These are phyloP conservation scores for Gracilaria vermiculophylla DNA, from an alignment of 23 red algal species.

Conservation along the genomic window DNA sequence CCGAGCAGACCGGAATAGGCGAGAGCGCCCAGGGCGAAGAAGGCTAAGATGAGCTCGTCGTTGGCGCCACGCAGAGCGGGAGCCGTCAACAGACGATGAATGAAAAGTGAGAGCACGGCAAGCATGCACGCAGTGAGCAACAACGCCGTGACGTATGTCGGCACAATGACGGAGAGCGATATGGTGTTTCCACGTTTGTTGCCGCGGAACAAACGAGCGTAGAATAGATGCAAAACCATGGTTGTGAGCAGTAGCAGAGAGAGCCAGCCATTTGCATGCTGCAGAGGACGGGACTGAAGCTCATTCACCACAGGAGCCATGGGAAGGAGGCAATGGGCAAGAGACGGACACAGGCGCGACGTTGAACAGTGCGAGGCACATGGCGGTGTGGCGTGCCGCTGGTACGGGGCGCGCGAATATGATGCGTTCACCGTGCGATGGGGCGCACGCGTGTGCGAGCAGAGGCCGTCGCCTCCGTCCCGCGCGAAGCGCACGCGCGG, in stretches of 20 bases:
- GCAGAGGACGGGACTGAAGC: background rate
- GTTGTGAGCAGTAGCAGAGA: background rate
- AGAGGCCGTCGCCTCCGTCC: background rate
- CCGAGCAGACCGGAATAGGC: constrained; percentile 24
- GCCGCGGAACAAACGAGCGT: constrained; percentile 25
- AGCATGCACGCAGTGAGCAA: background rate
- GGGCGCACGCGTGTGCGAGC: background rate
- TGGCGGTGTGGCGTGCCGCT: background rate
- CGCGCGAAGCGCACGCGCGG: background rate
- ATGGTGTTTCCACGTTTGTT: constrained; percentile 17
- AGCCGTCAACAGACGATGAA: constrained; percentile 28
- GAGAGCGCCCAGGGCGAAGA: constrained; percentile 11
- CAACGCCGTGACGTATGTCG: background rate
- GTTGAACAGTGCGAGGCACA: background rate
- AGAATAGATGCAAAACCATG: constrained; percentile 13
- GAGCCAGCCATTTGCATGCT: constrained; percentile 1
- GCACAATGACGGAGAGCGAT: constrained; percentile 27
- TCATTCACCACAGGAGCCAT: background rate
- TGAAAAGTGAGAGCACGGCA: constrained; percentile 17
- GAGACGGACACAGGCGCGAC: background rate
- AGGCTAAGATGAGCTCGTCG: constrained; percentile 3
- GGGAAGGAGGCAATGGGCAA: background rate
- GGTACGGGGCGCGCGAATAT: background rate
- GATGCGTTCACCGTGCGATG: background rate
- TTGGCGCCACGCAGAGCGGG: background rate